Evolutionary conservation across 495 filamentous ascomycete species (phyloP).

Genomic region (Echria macrotheca): DNA sequence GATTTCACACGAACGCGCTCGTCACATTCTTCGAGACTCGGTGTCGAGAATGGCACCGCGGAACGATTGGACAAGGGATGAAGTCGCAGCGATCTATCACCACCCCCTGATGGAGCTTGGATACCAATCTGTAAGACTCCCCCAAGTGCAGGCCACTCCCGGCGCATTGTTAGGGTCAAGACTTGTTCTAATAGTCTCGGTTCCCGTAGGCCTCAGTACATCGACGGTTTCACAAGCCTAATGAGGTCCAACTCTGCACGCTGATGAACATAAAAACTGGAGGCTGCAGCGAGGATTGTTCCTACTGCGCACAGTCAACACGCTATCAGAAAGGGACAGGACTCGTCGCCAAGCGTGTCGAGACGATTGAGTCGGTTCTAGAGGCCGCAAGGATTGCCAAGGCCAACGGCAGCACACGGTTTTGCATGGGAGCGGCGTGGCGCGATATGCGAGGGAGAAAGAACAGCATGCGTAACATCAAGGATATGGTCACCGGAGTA

Average conservation of each 20-base stretch:
- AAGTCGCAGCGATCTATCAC: constrained; percentile 69
- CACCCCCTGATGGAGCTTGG: constrained; percentile 71
- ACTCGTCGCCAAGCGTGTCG: constrained; percentile 69
- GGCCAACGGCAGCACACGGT: constrained; percentile 72
- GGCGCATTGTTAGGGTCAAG: too few species aligned
- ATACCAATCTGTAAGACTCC: constrained; percentile 58
- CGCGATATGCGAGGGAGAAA: constrained; percentile 86
- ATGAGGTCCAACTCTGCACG: constrained; percentile 80
- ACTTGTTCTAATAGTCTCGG: background rate
- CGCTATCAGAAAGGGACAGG: constrained; percentile 75
- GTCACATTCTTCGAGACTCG: constrained; percentile 38
- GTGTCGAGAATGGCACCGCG: constrained; percentile 52
- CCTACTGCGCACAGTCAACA: constrained; percentile 82
- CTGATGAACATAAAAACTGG: constrained; percentile 95
- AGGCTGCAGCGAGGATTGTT: constrained; percentile 82
- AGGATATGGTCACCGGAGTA: constrained; percentile 74
- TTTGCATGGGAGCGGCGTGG: constrained; percentile 92
- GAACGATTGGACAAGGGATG: constrained; percentile 71
- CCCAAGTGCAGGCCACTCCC: background rate
- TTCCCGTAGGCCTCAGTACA: constrained; percentile 59
- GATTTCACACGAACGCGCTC: too few species aligned
- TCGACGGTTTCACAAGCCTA: constrained; percentile 73
- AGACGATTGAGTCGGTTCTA: constrained; percentile 70
- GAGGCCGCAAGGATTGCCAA: constrained; percentile 68
- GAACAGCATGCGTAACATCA: constrained; percentile 68